These are phyloP conservation scores for Blastobotrys arbuscula DNA, from an alignment of 1,139 yeast species.

Conservation along the genomic window DNA sequence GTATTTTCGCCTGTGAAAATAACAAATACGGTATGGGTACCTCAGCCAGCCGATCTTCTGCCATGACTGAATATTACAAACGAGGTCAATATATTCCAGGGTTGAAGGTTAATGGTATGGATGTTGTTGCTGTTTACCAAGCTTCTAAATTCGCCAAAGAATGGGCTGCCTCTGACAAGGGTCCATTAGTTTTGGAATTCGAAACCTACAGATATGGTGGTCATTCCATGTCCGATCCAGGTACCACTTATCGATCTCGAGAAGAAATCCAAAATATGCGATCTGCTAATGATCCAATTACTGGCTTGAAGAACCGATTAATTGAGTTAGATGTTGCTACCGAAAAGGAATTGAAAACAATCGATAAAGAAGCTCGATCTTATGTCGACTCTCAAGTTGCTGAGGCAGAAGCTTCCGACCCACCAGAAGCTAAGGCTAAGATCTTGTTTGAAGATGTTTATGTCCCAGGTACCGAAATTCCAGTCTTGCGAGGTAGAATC, in stretches of 20 bases:
- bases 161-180: slow-evolving; percentile 90
- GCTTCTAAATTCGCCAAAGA: slow-evolving; percentile 97
- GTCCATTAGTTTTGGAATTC: slow-evolving; percentile 92
- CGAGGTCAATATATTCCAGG: slow-evolving; percentile 99
- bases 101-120: slow-evolving; percentile 98
- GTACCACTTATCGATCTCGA: slow-evolving; percentile 99
- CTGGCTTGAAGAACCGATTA: slow-evolving; percentile 85
- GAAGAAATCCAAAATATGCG: slow-evolving; percentile 99
- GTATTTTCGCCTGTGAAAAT: slow-evolving; percentile 93
- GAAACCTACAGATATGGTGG: slow-evolving; percentile 99
- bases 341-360: slow-evolving; percentile 88
- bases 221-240: slow-evolving; percentile 99
- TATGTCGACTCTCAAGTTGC: slow-evolving; percentile 93
- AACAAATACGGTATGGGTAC: slow-evolving; percentile 99
- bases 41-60: slow-evolving; percentile 92
- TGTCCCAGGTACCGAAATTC: slow-evolving; percentile 90
- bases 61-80: slow-evolving; percentile 93
- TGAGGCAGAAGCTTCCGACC: slow-evolving; percentile 87
- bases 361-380: slow-evolving; percentile 94
- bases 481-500: slow-evolving; percentile 92
- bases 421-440: slow-evolving; percentile 94
- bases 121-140: slow-evolving; percentile 87
- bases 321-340: slow-evolving; percentile 79
- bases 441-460: slow-evolving; percentile 95
- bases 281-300: slow-evolving; percentile 95